phyloP scores from a whole-genome alignment of 169 alveolate genomes.

The Amoebophrya sp. region DNA sequence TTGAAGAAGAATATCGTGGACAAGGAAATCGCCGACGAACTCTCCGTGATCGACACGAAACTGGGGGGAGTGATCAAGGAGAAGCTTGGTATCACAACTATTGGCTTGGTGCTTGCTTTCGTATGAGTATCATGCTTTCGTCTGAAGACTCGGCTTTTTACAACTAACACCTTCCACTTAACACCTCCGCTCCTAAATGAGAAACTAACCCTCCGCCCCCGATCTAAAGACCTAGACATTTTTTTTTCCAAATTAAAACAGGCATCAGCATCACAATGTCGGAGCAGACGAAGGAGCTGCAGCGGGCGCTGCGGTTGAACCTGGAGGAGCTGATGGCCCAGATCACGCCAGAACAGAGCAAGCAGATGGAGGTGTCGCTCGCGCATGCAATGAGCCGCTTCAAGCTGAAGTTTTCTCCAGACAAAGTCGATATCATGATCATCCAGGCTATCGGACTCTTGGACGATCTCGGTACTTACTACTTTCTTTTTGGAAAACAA shows the following conservation, averaged over 20 bases:
- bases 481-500: too few relatives aligned
- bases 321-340: neutral
- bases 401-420: conserved; percentile 92
- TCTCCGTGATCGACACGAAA: conserved; percentile 66
- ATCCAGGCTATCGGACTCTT: conserved; percentile 95
- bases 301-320: neutral
- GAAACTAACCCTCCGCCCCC: too few relatives aligned
- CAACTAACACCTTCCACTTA: too few relatives aligned
- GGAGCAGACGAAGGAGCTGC: neutral
- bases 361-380: conserved; percentile 59
- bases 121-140: neutral
- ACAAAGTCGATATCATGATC: conserved; percentile 96
- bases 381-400: conserved; percentile 80
- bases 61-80: conserved; percentile 66
- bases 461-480: conserved; percentile 52
- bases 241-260: neutral
- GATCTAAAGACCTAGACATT: too few relatives aligned
- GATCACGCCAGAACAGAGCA: neutral
- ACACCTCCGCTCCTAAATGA: too few relatives aligned
- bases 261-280: neutral
- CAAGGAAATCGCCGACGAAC: conserved; percentile 63
- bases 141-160: neutral
- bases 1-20: conserved; percentile 79
- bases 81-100: conserved; percentile 44
- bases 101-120: neutral